A percentile compares a stretch with the other conserved stretches of the same genome.
Conservation (phyloP, 768 basidiomycete species). For the Lactifluus subvellereus region DNA sequence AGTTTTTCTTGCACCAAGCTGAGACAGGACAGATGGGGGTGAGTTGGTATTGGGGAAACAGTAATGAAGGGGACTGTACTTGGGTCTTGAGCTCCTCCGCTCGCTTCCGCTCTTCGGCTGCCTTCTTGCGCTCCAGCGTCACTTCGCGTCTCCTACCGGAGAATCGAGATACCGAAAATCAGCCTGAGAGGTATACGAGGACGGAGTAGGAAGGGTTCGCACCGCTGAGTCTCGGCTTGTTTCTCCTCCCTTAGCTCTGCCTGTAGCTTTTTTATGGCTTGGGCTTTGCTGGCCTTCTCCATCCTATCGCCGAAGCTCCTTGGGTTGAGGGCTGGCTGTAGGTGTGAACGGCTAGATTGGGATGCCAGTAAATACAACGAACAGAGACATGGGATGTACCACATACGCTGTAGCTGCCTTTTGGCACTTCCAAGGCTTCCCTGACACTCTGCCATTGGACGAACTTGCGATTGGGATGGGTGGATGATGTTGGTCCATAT, state of each 20-base stretch:
- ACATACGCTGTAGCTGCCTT: constrained; percentile 50
- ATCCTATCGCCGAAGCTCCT: constrained; percentile 65
- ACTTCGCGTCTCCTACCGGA: constrained; percentile 54
- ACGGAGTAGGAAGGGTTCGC: constrained; percentile 16
- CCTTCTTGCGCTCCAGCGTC: constrained; percentile 63
- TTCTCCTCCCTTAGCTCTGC: constrained; percentile 74
- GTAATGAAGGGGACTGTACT: constrained; percentile 33
- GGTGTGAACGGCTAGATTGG: constrained; percentile 55
- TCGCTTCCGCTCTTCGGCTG: constrained; percentile 64
- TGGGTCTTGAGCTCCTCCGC: constrained; percentile 59
- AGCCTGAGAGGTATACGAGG: not conserved
- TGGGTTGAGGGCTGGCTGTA: constrained; percentile 58
- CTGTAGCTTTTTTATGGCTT: constrained; percentile 69
- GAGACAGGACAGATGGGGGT: constrained; percentile 7
- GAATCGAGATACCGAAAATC: not conserved
- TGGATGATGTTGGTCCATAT: constrained; percentile 12
- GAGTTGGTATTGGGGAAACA: not conserved
- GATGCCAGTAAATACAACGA: constrained; percentile 10
- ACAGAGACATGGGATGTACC: constrained; percentile 1
- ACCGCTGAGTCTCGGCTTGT: constrained; percentile 59
- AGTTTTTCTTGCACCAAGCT: constrained; percentile 81
- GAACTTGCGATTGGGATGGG: constrained; percentile 46
- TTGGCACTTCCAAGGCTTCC: constrained; percentile 59
- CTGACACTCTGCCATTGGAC: constrained; percentile 58
- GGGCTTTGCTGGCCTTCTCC: constrained; percentile 56